A percentile compares a stretch with the other conserved stretches of the same genome.
Evolutionary conservation across 2,329 filamentous ascomycete genomes (phyloP).

Genomic region (Fusarium austroafricanum): DNA sequence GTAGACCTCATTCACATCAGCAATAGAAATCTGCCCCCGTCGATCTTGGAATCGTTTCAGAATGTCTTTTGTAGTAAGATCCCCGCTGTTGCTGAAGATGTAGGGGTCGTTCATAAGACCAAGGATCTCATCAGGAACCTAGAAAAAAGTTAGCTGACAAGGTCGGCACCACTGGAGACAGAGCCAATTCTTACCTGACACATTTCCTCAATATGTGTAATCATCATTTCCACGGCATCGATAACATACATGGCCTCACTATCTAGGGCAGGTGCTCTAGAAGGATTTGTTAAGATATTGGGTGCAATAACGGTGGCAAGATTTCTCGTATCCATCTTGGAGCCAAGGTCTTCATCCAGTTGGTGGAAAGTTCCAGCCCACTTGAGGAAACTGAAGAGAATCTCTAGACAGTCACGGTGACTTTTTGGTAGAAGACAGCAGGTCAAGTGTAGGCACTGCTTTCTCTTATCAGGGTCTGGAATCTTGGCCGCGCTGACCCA

Average conservation of each 20-base stretch:
- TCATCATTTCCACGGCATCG: conserved; percentile 89
- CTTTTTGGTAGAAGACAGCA: conserved; percentile 93
- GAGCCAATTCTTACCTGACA: conserved; percentile 78
- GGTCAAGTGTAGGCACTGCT: conserved; percentile 87
- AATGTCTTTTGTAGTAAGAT: conserved; percentile 97
- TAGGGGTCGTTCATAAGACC: conserved; percentile 85
- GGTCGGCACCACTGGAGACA: conserved; percentile 28
- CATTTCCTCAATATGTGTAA: conserved; percentile 95
- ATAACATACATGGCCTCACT: conserved; percentile 93
- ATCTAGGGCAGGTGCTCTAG: conserved; percentile 76
- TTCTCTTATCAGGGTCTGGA: conserved; percentile 80
- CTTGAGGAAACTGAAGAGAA: conserved; percentile 94
- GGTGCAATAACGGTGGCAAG: conserved; percentile 97
- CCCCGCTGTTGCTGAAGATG: conserved; percentile 83
- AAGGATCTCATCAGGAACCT: conserved; percentile 95
- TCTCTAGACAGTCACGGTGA: conserved; percentile 93
- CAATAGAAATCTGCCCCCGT: conserved; percentile 67
- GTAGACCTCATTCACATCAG: conserved; percentile 68
- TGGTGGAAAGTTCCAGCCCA: conserved; percentile 98
- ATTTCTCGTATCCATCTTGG: conserved; percentile 99
- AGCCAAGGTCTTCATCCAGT: conserved; percentile 94
- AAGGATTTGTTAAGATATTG: conserved; percentile 84
- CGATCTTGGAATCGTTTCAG: conserved; percentile 92
- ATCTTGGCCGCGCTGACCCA: conserved; percentile 94
- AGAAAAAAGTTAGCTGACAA: conserved; percentile 24